phyloP scores from a whole-genome alignment of 2,329 filamentous ascomycete species.

The Paecilomyces formosus region DNA sequence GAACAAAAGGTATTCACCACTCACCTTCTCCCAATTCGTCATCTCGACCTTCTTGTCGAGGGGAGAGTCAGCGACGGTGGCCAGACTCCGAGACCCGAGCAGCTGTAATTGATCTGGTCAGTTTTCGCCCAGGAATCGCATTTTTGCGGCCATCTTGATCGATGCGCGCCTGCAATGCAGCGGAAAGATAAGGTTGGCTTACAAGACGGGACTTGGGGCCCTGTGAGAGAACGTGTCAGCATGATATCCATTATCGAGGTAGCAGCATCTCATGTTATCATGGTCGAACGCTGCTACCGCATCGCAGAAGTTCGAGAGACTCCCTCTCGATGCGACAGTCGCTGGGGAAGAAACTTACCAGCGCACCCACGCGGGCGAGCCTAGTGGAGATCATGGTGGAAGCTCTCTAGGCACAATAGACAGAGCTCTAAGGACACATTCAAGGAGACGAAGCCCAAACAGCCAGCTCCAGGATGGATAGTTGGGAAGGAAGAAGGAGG shows the following conservation, averaged over 20 bases:
- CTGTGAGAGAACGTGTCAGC: slow-evolving; percentile 21
- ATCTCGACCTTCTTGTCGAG: slow-evolving; percentile 96
- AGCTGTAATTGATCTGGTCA: slow-evolving; percentile 45
- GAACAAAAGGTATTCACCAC: slow-evolving; percentile 13
- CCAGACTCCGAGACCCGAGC: slow-evolving; percentile 62
- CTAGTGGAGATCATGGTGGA: slow-evolving; percentile 41
- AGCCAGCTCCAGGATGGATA: slow-evolving; percentile 29
- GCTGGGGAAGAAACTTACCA: slow-evolving; percentile 30
- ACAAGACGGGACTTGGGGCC: slow-evolving; percentile 40
- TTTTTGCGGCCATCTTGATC: background rate
- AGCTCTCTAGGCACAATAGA: slow-evolving; percentile 31
- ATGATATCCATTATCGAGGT: slow-evolving; percentile 3
- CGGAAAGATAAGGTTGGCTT: slow-evolving; percentile 17
- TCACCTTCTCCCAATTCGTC: slow-evolving; percentile 83
- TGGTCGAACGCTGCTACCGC: background rate
- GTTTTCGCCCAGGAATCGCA: slow-evolving; percentile 3
- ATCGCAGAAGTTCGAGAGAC: background rate
- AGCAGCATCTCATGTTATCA: background rate
- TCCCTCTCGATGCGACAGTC: slow-evolving; percentile 1
- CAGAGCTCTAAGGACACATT: slow-evolving; percentile 28
- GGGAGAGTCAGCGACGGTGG: slow-evolving; percentile 76
- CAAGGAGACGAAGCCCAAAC: slow-evolving; percentile 24
- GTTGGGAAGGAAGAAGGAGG: slow-evolving; percentile 30
- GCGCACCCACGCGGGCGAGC: slow-evolving; percentile 40
- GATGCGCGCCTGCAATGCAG: background rate